A percentile compares a stretch with the other conserved stretches of the same genome.
Conservation (phyloP, 129 eudicot species). For the Helianthus annuus region HanXRQr2.0-SUNRISE NC_035433.2:5697729-5698228, state of each 20-base stretch:
- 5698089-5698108: not conserved
- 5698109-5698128: conserved; percentile 15
- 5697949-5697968: conserved; percentile 52
- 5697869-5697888: too few relatives aligned
- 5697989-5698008: conserved; percentile 56
- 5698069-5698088: not conserved
- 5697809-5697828: not conserved
- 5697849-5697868: too few relatives aligned
- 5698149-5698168: conserved; percentile 32
- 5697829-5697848: too few relatives aligned
- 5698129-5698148: conserved; percentile 43
- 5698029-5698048: conserved; percentile 57
- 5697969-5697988: conserved; percentile 51
- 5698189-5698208: conserved; percentile 56
- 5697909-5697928: too few relatives aligned
- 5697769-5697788: not conserved
- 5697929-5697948: conserved; percentile 9
- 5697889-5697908: too few relatives aligned
- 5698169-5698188: conserved; percentile 63
- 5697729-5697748: too few relatives aligned
- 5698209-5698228: conserved; percentile 56
- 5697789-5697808: too few relatives aligned
- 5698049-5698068: conserved; percentile 2
- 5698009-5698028: conserved; percentile 44
- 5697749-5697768: not conserved